Evolutionary conservation across 768 basidiomycete species (phyloP).

Genomic region (Steccherinum ochraceum): DNA sequence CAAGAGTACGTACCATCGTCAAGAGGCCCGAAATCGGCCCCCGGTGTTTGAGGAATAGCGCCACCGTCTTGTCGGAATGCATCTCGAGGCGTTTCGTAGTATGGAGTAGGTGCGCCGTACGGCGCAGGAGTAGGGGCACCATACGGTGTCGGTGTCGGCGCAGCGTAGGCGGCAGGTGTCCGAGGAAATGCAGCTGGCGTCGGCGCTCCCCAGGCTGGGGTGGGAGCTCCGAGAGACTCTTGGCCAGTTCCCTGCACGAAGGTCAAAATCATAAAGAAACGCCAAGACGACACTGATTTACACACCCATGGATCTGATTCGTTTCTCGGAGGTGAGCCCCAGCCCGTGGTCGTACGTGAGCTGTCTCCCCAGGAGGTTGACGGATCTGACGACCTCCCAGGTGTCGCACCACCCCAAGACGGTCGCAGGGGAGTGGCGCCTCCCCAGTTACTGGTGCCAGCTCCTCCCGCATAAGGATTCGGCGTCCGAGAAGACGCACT

Average conservation of each 20-base stretch:
- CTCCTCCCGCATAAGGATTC: constrained; percentile 28
- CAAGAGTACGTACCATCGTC: not conserved
- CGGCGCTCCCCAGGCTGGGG: constrained; percentile 13
- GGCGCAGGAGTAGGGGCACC: constrained; percentile 4
- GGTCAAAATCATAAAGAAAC: not conserved
- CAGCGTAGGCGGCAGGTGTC: constrained; percentile 1
- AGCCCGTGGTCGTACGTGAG: too few relatives aligned
- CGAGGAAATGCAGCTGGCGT: constrained; percentile 13
- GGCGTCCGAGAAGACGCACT: constrained; percentile 40
- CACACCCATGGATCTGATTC: too few relatives aligned
- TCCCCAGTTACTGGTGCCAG: constrained; percentile 12
- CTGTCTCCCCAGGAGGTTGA: constrained; percentile 16
- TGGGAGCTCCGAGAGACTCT: constrained; percentile 7
- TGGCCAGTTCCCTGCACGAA: constrained; percentile 15
- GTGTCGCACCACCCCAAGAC: constrained; percentile 18
- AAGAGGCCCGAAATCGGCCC: constrained; percentile 1
- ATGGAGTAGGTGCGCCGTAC: constrained; percentile 4
- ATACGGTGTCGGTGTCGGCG: constrained; percentile 1
- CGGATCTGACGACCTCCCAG: constrained; percentile 15
- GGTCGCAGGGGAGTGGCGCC: constrained; percentile 13
- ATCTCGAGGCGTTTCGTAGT: constrained; percentile 11
- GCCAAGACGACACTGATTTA: too few relatives aligned
- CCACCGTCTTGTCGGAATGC: not conserved
- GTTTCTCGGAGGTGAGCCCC: too few relatives aligned
- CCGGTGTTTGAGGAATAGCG: constrained; percentile 13